Conservation (phyloP, 345 rosid genomes). For the Gossypium herbaceum region DNA sequence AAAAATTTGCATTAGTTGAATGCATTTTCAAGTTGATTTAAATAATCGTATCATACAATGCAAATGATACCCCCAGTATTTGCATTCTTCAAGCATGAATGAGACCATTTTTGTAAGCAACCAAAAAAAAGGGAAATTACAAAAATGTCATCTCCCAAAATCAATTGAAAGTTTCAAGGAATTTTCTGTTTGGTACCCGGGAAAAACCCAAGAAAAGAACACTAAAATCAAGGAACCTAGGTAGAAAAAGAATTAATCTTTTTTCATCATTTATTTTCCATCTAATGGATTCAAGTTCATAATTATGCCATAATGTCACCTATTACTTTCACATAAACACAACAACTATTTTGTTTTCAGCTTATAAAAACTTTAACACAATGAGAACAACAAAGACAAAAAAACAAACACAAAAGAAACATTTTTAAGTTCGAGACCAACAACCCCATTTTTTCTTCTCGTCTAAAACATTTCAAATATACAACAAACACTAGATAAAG, state of each 20-base stretch:
- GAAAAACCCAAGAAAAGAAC: neutral
- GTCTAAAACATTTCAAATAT: neutral
- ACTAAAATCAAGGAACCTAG: neutral
- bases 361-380: neutral
- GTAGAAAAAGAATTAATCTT: too few relatives aligned
- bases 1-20: neutral
- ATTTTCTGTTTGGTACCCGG: neutral
- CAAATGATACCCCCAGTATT: neutral
- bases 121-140: neutral
- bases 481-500: neutral
- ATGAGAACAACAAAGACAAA: neutral
- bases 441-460: neutral
- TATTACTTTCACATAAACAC: neutral
- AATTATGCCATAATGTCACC: neutral
- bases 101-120: neutral
- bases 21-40: neutral
- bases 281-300: neutral
- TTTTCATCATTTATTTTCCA: neutral
- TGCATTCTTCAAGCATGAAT: neutral
- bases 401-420: neutral
- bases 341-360: neutral
- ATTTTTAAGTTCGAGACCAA: neutral
- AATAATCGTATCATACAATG: neutral
- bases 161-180: neutral
- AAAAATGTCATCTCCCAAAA: neutral